Percentiles rank a stretch among this genome's conserved stretches.
phyloP scores from a whole-genome alignment of 441 rosid genomes.

The Croton setiger region DNA sequence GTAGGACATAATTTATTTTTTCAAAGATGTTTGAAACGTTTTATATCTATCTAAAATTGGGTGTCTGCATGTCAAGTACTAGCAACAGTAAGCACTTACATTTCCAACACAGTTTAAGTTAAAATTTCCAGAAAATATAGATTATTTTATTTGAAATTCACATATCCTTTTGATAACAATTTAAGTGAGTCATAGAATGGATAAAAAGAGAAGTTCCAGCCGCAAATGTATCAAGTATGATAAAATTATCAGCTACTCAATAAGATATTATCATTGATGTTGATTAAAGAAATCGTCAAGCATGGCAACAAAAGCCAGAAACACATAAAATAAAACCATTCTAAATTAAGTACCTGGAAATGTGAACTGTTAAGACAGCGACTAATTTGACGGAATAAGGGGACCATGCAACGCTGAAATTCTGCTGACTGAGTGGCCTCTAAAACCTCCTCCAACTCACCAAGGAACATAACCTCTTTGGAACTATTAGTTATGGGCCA shows the following conservation, averaged over 20 bases:
- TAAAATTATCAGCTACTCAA: background rate
- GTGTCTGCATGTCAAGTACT: no score
- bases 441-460: conserved; percentile 85
- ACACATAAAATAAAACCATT: conserved; percentile 2
- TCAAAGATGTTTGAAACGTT: background rate
- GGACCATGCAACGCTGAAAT: conserved; percentile 85
- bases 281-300: background rate
- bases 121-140: background rate
- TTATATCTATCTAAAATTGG: background rate
- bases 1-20: background rate
- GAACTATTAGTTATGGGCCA: conserved; percentile 83
- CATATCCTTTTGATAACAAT: background rate
- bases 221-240: background rate
- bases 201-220: background rate
- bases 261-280: background rate
- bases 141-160: background rate
- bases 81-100: background rate
- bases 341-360: conserved; percentile 61
- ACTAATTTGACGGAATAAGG: conserved; percentile 59
- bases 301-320: background rate
- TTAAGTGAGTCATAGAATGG: background rate
- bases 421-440: conserved; percentile 83
- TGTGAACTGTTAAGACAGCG: conserved; percentile 78
- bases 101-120: background rate
- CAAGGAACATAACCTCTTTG: conserved; percentile 76